Percentiles rank a stretch among this genome's conserved stretches.
These are phyloP conservation scores for Bolboschoenoplectus hybrid DNA, from an alignment of 202 grass and related monocot species.

Conservation along the genomic window DNA sequence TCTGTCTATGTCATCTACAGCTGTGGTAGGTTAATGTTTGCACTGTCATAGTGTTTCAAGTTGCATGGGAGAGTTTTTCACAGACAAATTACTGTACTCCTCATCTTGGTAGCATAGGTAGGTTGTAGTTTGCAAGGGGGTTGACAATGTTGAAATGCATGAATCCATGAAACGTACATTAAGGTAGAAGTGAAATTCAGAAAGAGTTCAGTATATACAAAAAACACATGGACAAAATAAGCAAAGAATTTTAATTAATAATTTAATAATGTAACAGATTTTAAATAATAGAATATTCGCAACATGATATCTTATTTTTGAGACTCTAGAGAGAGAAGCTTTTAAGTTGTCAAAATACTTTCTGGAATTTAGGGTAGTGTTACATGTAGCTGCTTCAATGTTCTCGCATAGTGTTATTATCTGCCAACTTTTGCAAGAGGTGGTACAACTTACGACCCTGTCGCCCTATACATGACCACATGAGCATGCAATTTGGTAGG, in stretches of 20 bases:
- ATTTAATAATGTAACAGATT: slow-evolving; percentile 8
- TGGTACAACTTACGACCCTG: not conserved
- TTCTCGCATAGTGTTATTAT: slow-evolving; percentile 9
- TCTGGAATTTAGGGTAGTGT: slow-evolving; percentile 9
- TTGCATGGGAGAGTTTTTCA: not conserved
- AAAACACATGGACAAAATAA: not conserved
- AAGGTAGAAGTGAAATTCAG: not conserved
- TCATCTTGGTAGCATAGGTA: not conserved
- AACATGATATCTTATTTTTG: not conserved
- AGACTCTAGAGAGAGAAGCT: not conserved
- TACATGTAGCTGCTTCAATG: not conserved
- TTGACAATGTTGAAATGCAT: slow-evolving; percentile 18
- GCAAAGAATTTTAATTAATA: not conserved
- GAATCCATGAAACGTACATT: not conserved
- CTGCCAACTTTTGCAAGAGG: not conserved
- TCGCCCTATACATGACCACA: not conserved
- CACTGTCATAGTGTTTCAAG: slow-evolving; percentile 9
- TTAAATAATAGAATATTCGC: not conserved
- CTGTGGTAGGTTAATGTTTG: slow-evolving; percentile 67
- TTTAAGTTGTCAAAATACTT: not conserved
- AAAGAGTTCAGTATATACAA: slow-evolving; percentile 4
- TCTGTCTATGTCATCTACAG: slow-evolving; percentile 98
- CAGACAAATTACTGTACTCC: slow-evolving; percentile 18
- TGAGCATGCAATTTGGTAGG: slow-evolving; percentile 6
- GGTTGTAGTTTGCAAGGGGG: not conserved